Evolutionary conservation across 2,329 filamentous ascomycete species (phyloP), one percentile per base, ranked within the genome.

Genomic region (Magnaporthiopsis incrustans): DNA sequence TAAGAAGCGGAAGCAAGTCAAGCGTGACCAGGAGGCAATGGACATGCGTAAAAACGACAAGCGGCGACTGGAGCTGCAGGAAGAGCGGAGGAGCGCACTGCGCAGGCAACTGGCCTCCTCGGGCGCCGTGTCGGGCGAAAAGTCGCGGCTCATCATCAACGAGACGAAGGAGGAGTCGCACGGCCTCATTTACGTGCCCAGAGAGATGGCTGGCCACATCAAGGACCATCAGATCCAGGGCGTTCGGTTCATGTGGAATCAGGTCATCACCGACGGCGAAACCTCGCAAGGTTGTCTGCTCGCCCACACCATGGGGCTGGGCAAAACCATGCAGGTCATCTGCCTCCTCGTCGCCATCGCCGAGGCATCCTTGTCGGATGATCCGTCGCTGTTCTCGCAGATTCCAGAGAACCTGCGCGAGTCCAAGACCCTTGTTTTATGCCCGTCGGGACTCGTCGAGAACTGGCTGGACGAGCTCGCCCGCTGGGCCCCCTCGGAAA

Each of bases 301-400:
- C 26, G 90, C 92, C 7, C 92, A 97, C 73, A 91, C 90, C 0
- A 97, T 97, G 92, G 93, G 93, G 1, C 77, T 97, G 2, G 92
- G 92, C 22, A 97, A 97, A 77, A 96, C 92, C 0, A 92, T 96
- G 88, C 92, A 97, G 77, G 85, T 92, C 7, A 91, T 97, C 65
- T 90, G 91, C 0, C 78, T 97, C n/a, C 82, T 97, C 7, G 82
- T 90, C 22, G 87, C 90, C 0, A 84, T 97, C 66, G 81, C 86
- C 5, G 83, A 90, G 68, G 85, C 91, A 3, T 81, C 85, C 4
- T 72, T 73, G 26, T 93, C 89, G 0, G 35, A 73, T 0, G 83
- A 92, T 63, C 73, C 77, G 0, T 73, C 77, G 0, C 76, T 94
- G 7, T 75, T 75, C 3, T 77, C 78, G 0, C 91, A 96, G 72